Evolutionary conservation across 768 basidiomycete species (phyloP).

Genomic region (Lyophyllum atratum): DNA sequence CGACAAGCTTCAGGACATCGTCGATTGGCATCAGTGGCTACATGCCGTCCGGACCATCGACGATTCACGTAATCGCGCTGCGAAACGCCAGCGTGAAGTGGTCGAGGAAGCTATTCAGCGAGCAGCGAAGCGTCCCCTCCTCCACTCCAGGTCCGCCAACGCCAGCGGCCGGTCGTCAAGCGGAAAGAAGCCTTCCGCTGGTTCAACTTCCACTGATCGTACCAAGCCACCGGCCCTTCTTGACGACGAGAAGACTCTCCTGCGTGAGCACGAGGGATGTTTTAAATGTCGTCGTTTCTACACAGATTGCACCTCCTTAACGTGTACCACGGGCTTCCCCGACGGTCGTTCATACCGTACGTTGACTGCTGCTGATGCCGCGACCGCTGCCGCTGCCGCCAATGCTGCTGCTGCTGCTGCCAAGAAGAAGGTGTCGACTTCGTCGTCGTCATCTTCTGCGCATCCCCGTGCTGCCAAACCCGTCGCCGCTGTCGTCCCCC

Average conservation of each 20-base stretch:
- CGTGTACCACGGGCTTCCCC: slow-evolving; percentile 23
- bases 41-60: neutral
- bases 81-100: neutral
- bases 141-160: neutral
- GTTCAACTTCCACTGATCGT: too few species aligned
- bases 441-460: neutral
- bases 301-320: slow-evolving; percentile 9
- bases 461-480: neutral
- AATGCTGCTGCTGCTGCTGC: neutral
- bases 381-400: neutral
- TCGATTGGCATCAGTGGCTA: neutral
- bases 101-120: neutral
- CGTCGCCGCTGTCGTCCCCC: slow-evolving; percentile 12
- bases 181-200: too few species aligned
- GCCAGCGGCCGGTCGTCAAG: too few species aligned
- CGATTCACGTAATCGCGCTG: neutral
- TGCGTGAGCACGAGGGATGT: slow-evolving; percentile 21
- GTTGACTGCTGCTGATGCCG: slow-evolving; percentile 6
- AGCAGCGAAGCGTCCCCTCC: neutral
- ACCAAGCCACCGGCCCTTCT: slow-evolving; percentile 3
- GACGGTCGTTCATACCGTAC: slow-evolving; percentile 14
- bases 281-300: slow-evolving; percentile 23
- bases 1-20: slow-evolving; percentile 3
- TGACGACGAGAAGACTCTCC: slow-evolving; percentile 3
- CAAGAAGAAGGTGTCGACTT: neutral